A percentile compares a stretch with the other conserved stretches of the same genome.
Conservation (phyloP, 768 basidiomycete species). For the Infundibulicybe gibba region DNA sequence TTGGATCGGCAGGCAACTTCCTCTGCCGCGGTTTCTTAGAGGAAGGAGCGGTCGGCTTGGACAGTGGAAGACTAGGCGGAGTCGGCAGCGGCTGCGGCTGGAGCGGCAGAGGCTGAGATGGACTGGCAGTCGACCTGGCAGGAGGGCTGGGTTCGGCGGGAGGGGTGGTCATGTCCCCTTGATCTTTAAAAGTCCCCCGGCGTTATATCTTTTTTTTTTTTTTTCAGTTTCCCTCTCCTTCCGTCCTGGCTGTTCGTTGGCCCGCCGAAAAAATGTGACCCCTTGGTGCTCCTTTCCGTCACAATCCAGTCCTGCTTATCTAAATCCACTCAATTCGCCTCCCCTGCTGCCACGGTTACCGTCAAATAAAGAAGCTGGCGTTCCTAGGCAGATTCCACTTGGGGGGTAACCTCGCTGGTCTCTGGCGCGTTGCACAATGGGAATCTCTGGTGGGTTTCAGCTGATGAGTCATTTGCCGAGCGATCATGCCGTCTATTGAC, state of each 20-base stretch:
- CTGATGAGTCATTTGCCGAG: slow-evolving; percentile 7
- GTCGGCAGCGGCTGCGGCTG: slow-evolving; percentile 43
- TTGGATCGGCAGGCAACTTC: slow-evolving; percentile 28
- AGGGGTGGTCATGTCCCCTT: slow-evolving; percentile 44
- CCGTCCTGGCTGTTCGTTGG: slow-evolving; percentile 16
- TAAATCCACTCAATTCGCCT: slow-evolving; percentile 17
- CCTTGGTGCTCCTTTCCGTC: slow-evolving; percentile 26
- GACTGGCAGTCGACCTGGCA: slow-evolving; percentile 28
- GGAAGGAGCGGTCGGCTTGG: slow-evolving; percentile 39
- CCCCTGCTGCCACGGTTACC: slow-evolving; percentile 7
- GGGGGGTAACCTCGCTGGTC: no score
- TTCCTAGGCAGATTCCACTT: no score
- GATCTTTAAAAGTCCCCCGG: slow-evolving; percentile 26
- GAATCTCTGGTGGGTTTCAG: not conserved
- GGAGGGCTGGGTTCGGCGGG: slow-evolving; percentile 40
- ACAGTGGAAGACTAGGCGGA: slow-evolving; percentile 25
- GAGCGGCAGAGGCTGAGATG: slow-evolving; percentile 41
- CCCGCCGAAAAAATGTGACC: no score
- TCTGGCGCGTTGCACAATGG: no score
- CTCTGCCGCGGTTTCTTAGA: slow-evolving; percentile 54
- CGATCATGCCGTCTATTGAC: slow-evolving; percentile 5
- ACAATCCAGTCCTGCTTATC: slow-evolving; percentile 37
- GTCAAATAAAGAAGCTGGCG: no score
- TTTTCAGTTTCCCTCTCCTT: slow-evolving; percentile 25
- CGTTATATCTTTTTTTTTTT: slow-evolving; percentile 38